Conservation (phyloP, 2,329 filamentous ascomycete species). For the Penicillium sp. region DNA sequence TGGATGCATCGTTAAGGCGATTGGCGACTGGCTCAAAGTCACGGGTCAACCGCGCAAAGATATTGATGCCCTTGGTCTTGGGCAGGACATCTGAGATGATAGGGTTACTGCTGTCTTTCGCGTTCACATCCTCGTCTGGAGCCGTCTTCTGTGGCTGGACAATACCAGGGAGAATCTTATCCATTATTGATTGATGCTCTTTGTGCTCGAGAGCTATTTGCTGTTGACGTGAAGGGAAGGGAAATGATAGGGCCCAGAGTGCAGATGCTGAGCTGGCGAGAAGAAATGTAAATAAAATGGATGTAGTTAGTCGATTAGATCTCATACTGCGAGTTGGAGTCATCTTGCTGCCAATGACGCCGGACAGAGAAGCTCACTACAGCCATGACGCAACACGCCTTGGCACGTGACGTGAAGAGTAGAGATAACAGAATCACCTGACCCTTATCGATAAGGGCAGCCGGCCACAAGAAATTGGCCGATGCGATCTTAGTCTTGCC, state of each 20-base stretch:
- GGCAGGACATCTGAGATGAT: slow-evolving; percentile 83
- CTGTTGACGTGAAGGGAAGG: slow-evolving; percentile 9
- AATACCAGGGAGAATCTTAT: slow-evolving; percentile 20
- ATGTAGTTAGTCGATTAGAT: slow-evolving; percentile 5
- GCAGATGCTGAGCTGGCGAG: slow-evolving; percentile 11
- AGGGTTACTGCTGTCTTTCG: slow-evolving; percentile 45
- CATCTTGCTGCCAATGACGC: slow-evolving; percentile 1
- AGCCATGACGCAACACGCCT: slow-evolving; percentile 22
- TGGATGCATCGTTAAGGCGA: slow-evolving; percentile 63
- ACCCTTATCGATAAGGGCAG: slow-evolving; percentile 34
- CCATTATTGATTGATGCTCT: slow-evolving; percentile 28
- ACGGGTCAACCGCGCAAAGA: slow-evolving; percentile 78
- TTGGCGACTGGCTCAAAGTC: slow-evolving; percentile 67
- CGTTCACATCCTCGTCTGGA: slow-evolving; percentile 9
- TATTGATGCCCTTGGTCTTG: slow-evolving; percentile 72
- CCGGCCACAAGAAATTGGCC: slow-evolving; percentile 24
- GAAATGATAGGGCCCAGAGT: slow-evolving; percentile 10
- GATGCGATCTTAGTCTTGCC: slow-evolving; percentile 10
- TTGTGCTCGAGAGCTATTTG: slow-evolving; percentile 14
- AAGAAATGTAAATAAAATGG: slow-evolving; percentile 11
- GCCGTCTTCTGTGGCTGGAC: slow-evolving; percentile 22
- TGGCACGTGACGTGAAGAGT: slow-evolving; percentile 18
- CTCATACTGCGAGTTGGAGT: slow-evolving; percentile 17
- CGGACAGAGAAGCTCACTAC: background rate
- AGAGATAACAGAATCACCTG: slow-evolving; percentile 24